Evolutionary conservation across 1,139 yeast genomes (phyloP).

Genomic region (Blastobotrys elegans): DNA sequence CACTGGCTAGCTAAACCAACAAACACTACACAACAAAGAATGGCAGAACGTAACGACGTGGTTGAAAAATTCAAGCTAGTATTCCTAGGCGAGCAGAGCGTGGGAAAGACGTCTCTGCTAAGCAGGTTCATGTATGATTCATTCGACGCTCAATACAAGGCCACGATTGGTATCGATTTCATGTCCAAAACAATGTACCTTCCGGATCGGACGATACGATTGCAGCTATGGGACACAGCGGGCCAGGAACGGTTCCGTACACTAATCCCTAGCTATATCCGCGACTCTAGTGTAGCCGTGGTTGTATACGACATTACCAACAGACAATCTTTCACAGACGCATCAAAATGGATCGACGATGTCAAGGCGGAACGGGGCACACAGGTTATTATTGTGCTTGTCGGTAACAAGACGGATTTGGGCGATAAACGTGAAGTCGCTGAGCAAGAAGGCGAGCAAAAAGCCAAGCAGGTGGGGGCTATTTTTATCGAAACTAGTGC

Average conservation of each 20-base stretch:
- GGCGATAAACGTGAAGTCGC: conserved; percentile 68
- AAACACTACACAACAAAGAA: conserved; percentile 12
- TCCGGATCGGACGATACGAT: conserved; percentile 65
- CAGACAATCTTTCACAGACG: conserved; percentile 66
- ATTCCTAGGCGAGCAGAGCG: conserved; percentile 31
- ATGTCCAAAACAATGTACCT: conserved; percentile 80
- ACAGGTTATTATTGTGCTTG: conserved; percentile 64
- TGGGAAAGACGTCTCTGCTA: conserved; percentile 91
- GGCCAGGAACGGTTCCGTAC: conserved; percentile 97
- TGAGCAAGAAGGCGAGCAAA: conserved; percentile 70
- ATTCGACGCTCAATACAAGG: conserved; percentile 84
- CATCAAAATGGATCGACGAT: conserved; percentile 79
- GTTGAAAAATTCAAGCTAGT: conserved; percentile 39
- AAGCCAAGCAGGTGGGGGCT: conserved; percentile 73
- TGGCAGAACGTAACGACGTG: conserved; percentile 31
- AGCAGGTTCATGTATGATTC: conserved; percentile 97
- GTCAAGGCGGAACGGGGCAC: conserved; percentile 71
- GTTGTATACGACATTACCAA: conserved; percentile 90
- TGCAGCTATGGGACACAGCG: conserved; percentile 96
- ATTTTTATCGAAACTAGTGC: conserved; percentile 91
- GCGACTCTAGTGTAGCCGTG: conserved; percentile 97
- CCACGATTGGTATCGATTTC: conserved; percentile 95
- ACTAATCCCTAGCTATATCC: conserved; percentile 85
- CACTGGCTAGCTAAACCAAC: background rate
- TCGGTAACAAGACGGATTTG: conserved; percentile 78